Conservation (phyloP, 140 eudicot genomes). For the Anethum foeniculum region DNA sequence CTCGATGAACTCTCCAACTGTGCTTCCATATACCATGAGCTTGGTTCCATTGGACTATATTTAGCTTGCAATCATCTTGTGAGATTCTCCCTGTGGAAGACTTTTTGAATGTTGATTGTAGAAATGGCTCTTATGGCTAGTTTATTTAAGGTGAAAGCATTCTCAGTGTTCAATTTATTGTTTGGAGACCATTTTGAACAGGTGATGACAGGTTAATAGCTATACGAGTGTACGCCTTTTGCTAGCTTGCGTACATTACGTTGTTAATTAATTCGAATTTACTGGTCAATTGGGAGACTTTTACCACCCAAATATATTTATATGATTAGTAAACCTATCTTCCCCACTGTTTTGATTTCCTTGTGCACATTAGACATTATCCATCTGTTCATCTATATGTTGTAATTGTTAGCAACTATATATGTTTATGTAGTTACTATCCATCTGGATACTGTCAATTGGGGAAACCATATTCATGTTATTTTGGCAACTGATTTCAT, state of each 20-base stretch:
- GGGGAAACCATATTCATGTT: too few relatives aligned
- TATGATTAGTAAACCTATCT: background rate
- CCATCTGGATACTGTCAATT: too few relatives aligned
- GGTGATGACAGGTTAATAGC: background rate
- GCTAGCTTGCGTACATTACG: background rate
- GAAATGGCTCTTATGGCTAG: background rate
- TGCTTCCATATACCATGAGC: conserved; percentile 40
- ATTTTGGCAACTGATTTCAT: too few relatives aligned
- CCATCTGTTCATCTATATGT: too few relatives aligned
- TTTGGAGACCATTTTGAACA: background rate
- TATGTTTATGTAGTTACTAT: too few relatives aligned
- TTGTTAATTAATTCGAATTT: background rate
- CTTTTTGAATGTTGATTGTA: background rate
- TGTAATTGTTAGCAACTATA: too few relatives aligned
- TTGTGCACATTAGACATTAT: background rate
- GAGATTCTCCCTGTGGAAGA: background rate
- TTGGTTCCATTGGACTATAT: conserved; percentile 32
- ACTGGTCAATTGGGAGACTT: background rate
- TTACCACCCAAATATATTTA: background rate
- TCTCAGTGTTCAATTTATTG: background rate
- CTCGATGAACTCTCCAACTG: conserved; percentile 25
- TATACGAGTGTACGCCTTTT: background rate
- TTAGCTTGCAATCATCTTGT: background rate
- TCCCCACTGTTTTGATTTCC: background rate
- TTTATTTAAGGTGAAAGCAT: background rate